Conservation (phyloP, 371 early-diverging fungal genomes). For the Batkoa obscura region DNA sequence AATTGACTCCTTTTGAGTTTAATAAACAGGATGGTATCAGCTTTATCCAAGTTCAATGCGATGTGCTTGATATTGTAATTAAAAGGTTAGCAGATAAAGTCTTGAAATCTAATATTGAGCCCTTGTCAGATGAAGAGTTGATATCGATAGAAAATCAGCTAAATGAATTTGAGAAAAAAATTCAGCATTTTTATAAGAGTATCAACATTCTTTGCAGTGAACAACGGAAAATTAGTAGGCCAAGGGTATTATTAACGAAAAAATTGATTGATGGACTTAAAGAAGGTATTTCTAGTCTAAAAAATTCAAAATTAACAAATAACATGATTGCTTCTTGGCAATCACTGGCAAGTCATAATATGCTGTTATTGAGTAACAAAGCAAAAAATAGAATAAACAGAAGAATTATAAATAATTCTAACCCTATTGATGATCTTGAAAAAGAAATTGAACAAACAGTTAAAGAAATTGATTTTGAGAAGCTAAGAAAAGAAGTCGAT, state of each 20-base stretch:
- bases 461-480: slow-evolving; percentile 11
- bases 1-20: too few relatives aligned
- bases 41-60: too few relatives aligned
- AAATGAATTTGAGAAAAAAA: neutral
- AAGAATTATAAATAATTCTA: slow-evolving; percentile 14
- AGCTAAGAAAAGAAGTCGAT: slow-evolving; percentile 9
- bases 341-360: slow-evolving; percentile 15
- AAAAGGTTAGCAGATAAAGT: too few relatives aligned
- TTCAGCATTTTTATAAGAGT: slow-evolving; percentile 4
- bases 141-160: neutral
- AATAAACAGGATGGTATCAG: too few relatives aligned
- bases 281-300: slow-evolving; percentile 10
- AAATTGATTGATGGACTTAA: slow-evolving; percentile 10
- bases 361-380: slow-evolving; percentile 9
- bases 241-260: slow-evolving; percentile 6
- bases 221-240: slow-evolving; percentile 4
- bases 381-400: slow-evolving; percentile 15
- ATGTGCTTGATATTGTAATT: too few relatives aligned
- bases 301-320: slow-evolving; percentile 15
- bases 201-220: neutral
- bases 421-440: slow-evolving; percentile 14
- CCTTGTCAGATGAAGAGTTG: slow-evolving; percentile 10
- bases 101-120: neutral
- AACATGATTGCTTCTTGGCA: slow-evolving; percentile 18
- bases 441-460: slow-evolving; percentile 12